phyloP scores from a whole-genome alignment of 2,329 filamentous ascomycete genomes.

The Sporothrix sp. region DNA sequence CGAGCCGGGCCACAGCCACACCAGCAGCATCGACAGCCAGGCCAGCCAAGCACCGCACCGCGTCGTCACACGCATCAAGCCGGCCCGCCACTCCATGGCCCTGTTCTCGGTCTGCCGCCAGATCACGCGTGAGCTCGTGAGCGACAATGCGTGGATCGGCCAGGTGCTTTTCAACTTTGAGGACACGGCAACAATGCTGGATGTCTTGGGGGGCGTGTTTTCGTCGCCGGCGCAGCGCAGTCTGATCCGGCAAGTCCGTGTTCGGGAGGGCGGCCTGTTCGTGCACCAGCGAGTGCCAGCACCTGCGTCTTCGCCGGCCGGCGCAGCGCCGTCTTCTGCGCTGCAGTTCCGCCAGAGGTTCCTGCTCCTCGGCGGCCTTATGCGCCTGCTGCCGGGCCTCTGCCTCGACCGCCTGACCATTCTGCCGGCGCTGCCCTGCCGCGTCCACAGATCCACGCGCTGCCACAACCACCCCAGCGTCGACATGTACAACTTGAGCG shows the following conservation, averaged over 20 bases:
- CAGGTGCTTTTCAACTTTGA: slow-evolving; percentile 20
- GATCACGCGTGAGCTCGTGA: slow-evolving; percentile 15
- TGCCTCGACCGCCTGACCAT: slow-evolving; percentile 18
- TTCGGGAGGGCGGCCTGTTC: slow-evolving; percentile 16
- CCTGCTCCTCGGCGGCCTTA: slow-evolving; percentile 16
- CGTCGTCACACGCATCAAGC: slow-evolving; percentile 13
- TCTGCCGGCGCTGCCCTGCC: slow-evolving; percentile 16
- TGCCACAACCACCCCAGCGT: slow-evolving; percentile 11
- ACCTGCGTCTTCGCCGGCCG: background rate
- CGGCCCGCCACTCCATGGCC: slow-evolving; percentile 17
- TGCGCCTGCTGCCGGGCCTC: slow-evolving; percentile 18
- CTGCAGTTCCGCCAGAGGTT: slow-evolving; percentile 9
- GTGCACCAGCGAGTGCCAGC: slow-evolving; percentile 7
- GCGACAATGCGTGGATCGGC: slow-evolving; percentile 17
- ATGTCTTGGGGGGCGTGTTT: slow-evolving; percentile 15
- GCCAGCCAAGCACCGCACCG: background rate
- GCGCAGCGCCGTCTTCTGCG: background rate
- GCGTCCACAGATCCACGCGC: slow-evolving; percentile 13
- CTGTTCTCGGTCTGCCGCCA: slow-evolving; percentile 18
- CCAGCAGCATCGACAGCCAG: background rate
- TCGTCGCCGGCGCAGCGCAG: slow-evolving; percentile 11
- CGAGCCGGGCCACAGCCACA: background rate
- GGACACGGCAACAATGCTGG: slow-evolving; percentile 17
- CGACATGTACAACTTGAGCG: slow-evolving; percentile 12
- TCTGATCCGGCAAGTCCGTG: slow-evolving; percentile 16